Conservation (phyloP, 768 basidiomycete genomes). For the Tricholoma saponaceum region DNA sequence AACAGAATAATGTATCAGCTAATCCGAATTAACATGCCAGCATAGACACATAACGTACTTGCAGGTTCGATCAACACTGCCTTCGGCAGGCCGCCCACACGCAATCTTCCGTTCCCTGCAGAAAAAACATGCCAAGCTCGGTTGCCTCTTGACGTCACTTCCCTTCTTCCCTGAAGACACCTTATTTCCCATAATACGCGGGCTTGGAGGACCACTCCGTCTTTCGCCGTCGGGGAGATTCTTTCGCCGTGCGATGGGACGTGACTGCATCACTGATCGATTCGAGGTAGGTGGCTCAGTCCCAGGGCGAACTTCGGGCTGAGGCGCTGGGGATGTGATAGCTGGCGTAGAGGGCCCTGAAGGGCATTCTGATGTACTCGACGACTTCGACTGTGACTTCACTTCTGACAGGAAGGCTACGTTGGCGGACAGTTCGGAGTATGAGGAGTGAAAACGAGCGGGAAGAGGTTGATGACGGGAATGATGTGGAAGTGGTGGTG, state of each 20-base stretch:
- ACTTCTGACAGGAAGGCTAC: constrained; percentile 10
- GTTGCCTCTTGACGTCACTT: neutral
- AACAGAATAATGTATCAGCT: neutral
- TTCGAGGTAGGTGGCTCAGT: neutral
- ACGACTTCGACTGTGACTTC: neutral
- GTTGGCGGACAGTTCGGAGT: constrained; percentile 23
- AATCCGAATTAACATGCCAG: neutral
- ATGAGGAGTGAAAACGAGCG: constrained; percentile 14
- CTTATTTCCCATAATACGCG: neutral
- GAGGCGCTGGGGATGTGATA: too few species aligned
- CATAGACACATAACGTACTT: constrained; percentile 1
- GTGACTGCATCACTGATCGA: neutral
- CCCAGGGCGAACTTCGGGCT: neutral
- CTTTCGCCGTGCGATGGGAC: neutral
- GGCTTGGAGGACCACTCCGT: neutral
- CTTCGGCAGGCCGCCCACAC: constrained; percentile 7
- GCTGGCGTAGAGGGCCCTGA: neutral
- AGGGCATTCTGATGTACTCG: neutral
- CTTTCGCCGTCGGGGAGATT: neutral
- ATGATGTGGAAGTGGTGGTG: neutral
- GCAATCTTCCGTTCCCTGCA: constrained; percentile 7
- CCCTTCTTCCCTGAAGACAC: neutral
- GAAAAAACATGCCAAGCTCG: constrained; percentile 5
- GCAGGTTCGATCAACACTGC: constrained; percentile 5
- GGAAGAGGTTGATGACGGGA: constrained; percentile 3